Evolutionary conservation across 2,329 filamentous ascomycete species (phyloP), one percentile per base, ranked within the genome.

Genomic region (Plenodomus lindquistii): DNA sequence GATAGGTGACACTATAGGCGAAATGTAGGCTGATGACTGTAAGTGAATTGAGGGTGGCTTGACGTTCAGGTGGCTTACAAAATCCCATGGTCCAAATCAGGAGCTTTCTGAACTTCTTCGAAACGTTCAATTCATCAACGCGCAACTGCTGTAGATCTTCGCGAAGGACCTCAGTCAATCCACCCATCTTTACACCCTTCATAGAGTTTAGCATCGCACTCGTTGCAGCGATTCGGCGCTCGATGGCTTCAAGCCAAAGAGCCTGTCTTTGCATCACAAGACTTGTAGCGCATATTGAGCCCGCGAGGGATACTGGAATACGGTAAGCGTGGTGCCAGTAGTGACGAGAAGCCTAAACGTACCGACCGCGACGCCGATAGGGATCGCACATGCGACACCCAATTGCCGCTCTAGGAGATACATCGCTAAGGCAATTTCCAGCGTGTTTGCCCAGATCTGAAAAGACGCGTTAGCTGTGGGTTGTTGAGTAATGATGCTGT

Each of bases 401-500:
- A 83, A 56, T 40, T 80, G 72, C 3, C 55, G 57, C 17, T 80
- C 66, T 0, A 84, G 66, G 0, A 83, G 67, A 60, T 72, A 83
- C 40, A 75, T 74, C 0, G 75, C 75, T 1, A 82, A 44, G 4
- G 59, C 72, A 3, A 78, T 71, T 50, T 81, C 73, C 1, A 80
- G 50, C 0, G 67, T 42, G 34, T 69, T 69, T 9, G 67, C 59
- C 68, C 68, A 72, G 8, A 70, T 46, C 55, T 55, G 15, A 3
- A 9, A 11, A 16, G n/a, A 41, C 6, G 15, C 15, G 4, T 31
- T 31, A 31, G 27, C 27, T 4, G 4, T 11, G n/a, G n/a, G n/a
- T n/a, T n/a, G n/a, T n/a, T n/a, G n/a, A n/a, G n/a, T n/a, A n/a
- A n/a, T n/a, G n/a, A n/a, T n/a, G n/a, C n/a, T n/a, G n/a, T n/a